Evolutionary conservation across 2,329 filamentous ascomycete genomes (phyloP).

Genomic region (Phoma herbarum): DNA sequence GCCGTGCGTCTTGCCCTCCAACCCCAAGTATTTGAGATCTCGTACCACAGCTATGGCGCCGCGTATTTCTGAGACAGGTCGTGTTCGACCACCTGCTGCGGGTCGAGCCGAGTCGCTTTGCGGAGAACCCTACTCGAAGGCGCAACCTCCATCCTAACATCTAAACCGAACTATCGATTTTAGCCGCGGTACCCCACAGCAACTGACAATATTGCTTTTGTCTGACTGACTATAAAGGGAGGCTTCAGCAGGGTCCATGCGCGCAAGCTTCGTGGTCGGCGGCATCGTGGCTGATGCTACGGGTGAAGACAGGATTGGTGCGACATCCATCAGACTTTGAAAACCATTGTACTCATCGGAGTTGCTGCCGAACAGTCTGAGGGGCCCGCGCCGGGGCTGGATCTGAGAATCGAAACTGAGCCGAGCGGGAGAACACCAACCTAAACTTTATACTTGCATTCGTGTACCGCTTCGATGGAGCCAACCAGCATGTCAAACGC

Average conservation of each 20-base stretch:
- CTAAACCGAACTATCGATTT: too few species aligned
- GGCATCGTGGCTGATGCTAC: too few species aligned
- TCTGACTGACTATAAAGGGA: background rate
- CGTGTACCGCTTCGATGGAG: background rate
- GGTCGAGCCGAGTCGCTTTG: background rate
- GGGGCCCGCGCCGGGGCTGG: background rate
- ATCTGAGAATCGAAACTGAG: constrained; percentile 1
- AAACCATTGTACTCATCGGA: too few species aligned
- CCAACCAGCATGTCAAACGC: background rate
- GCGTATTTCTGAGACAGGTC: background rate
- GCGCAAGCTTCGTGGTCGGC: too few species aligned
- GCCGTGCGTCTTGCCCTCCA: background rate
- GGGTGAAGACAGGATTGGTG: too few species aligned
- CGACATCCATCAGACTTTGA: too few species aligned
- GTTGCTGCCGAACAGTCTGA: background rate
- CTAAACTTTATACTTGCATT: background rate
- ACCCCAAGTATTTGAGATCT: background rate
- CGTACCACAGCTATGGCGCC: background rate
- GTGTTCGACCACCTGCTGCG: background rate
- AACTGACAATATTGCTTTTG: background rate
- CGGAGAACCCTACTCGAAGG: background rate
- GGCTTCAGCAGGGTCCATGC: too few species aligned
- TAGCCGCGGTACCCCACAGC: background rate
- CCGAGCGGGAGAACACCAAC: constrained; percentile 3
- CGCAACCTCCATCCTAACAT: too few species aligned